phyloP scores from a whole-genome alignment of 2,329 filamentous ascomycete genomes.

The Lecanicillium sp. region DNA sequence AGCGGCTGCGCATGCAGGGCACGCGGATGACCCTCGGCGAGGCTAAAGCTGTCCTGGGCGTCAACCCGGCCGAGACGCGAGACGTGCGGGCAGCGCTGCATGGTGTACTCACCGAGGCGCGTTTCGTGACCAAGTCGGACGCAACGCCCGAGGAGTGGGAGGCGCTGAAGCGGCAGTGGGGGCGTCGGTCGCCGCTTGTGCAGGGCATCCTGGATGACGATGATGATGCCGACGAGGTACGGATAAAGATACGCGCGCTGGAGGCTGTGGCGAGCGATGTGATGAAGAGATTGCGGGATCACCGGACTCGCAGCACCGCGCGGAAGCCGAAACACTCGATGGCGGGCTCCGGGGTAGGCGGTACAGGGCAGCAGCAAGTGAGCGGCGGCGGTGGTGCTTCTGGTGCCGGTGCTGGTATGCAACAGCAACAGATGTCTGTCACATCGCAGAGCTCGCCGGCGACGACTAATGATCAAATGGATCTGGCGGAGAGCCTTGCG shows the following conservation, averaged over 20 bases:
- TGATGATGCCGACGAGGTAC: constrained; percentile 45
- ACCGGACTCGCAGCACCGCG: constrained; percentile 43
- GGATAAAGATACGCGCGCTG: constrained; percentile 56
- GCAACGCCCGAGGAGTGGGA: constrained; percentile 67
- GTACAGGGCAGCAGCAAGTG: not conserved
- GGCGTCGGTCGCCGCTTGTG: constrained; percentile 50
- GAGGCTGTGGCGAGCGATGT: constrained; percentile 70
- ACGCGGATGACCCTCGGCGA: constrained; percentile 66
- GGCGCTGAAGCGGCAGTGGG: constrained; percentile 63
- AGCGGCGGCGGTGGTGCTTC: too few species aligned
- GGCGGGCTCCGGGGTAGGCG: not conserved
- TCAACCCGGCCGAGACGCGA: constrained; percentile 44
- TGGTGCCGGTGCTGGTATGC: not conserved
- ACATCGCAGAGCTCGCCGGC: constrained; percentile 14
- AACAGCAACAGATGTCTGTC: not conserved
- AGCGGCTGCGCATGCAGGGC: constrained; percentile 62
- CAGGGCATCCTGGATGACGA: constrained; percentile 47
- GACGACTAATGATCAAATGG: constrained; percentile 15
- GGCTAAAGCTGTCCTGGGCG: constrained; percentile 56
- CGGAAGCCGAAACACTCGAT: constrained; percentile 2
- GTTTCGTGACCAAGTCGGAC: constrained; percentile 68
- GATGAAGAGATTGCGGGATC: constrained; percentile 69
- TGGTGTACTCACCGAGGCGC: constrained; percentile 55
- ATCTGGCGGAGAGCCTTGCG: constrained; percentile 19
- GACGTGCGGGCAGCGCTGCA: constrained; percentile 62